Conservation (phyloP, 2,329 filamentous ascomycete species). For the Periconia digitata region DNA sequence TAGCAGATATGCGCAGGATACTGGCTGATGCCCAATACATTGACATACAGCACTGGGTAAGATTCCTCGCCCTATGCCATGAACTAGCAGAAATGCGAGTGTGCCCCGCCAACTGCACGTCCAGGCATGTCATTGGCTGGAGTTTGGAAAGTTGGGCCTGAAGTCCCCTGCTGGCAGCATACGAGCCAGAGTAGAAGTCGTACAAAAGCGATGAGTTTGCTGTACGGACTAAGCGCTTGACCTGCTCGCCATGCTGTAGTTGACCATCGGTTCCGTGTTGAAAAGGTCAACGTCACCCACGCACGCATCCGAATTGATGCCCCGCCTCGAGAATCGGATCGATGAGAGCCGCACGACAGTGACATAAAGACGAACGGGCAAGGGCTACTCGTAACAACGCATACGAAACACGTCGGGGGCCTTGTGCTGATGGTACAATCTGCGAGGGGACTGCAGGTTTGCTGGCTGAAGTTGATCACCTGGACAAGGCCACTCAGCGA, state of each 20-base stretch:
- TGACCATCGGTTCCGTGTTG: constrained; percentile 16
- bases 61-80: constrained; percentile 21
- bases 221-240: constrained; percentile 36
- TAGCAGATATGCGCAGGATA: constrained; percentile 36
- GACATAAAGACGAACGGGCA: background rate
- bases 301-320: constrained; percentile 17
- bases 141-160: constrained; percentile 11
- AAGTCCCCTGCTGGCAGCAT: constrained; percentile 22
- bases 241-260: constrained; percentile 26
- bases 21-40: constrained; percentile 36
- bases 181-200: constrained; percentile 22
- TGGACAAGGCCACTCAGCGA: constrained; percentile 45
- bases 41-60: constrained; percentile 15
- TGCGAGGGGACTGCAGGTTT: constrained; percentile 19
- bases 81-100: constrained; percentile 17
- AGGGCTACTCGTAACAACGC: constrained; percentile 8
- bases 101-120: constrained; percentile 22
- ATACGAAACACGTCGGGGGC: constrained; percentile 10
- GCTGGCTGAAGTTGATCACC: constrained; percentile 35
- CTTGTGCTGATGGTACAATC: constrained; percentile 16
- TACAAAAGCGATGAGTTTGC: constrained; percentile 32
- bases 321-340: constrained; percentile 4
- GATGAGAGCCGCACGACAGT: background rate
- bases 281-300: constrained; percentile 28
- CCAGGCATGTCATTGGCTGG: constrained; percentile 30